These are phyloP conservation scores for Penicillium daleae DNA, from an alignment of 495 filamentous ascomycete species.

Conservation along the genomic window DNA sequence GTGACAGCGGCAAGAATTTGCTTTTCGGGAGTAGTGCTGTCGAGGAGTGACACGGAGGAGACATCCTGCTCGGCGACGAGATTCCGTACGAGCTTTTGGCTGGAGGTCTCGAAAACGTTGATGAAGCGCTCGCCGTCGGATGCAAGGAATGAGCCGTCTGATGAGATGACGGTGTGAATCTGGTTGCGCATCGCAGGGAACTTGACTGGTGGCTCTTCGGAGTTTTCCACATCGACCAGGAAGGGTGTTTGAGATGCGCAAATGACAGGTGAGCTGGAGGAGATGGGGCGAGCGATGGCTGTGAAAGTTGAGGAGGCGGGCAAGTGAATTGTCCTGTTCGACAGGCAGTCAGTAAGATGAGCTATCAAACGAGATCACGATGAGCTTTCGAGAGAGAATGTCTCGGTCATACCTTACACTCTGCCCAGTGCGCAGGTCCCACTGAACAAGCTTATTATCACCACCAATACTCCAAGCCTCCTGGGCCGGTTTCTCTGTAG, in stretches of 20 bases:
- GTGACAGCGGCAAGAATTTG: slow-evolving; percentile 56
- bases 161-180: slow-evolving; percentile 54
- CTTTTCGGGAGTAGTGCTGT: slow-evolving; percentile 34
- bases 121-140: slow-evolving; percentile 61
- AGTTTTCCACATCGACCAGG: slow-evolving; percentile 51
- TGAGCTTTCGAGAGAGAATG: too few relatives aligned
- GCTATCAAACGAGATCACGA: too few relatives aligned
- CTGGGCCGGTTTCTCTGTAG: slow-evolving; percentile 40
- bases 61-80: slow-evolving; percentile 59
- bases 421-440: slow-evolving; percentile 56
- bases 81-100: slow-evolving; percentile 50
- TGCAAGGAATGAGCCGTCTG: slow-evolving; percentile 47
- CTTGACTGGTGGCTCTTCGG: slow-evolving; percentile 40
- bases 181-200: slow-evolving; percentile 59
- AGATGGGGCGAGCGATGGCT: slow-evolving; percentile 45
- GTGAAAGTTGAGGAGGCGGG: slow-evolving; percentile 47
- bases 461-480: slow-evolving; percentile 64
- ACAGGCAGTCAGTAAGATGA: neutral
- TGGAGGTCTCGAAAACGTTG: slow-evolving; percentile 54
- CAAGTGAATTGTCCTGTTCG: slow-evolving; percentile 50
- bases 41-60: slow-evolving; percentile 39
- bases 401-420: slow-evolving; percentile 46
- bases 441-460: slow-evolving; percentile 63
- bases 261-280: slow-evolving; percentile 51
- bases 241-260: slow-evolving; percentile 61